These are phyloP conservation scores for Colletotrichum godetiae DNA, from an alignment of 2,329 filamentous ascomycete genomes.

Conservation along the genomic window DNA sequence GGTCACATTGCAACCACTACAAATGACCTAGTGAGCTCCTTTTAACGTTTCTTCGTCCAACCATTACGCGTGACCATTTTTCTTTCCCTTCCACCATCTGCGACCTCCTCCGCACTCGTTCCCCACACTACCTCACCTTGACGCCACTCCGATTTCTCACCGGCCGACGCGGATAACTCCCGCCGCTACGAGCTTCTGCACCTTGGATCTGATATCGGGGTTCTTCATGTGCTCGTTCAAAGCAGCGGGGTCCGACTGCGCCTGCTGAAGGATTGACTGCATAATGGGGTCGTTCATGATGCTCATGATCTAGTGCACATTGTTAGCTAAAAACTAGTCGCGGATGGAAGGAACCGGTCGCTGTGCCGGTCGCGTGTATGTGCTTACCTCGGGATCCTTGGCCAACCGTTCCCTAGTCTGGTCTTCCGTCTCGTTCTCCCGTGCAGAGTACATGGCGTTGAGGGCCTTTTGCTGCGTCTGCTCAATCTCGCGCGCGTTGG, in stretches of 20 bases:
- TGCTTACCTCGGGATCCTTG: conserved; percentile 86
- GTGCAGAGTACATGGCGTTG: conserved; percentile 87
- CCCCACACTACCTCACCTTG: not conserved
- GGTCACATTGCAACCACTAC: conserved; percentile 37
- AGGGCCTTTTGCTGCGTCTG: conserved; percentile 94
- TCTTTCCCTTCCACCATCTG: not conserved
- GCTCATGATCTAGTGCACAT: conserved; percentile 73
- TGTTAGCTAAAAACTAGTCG: not conserved
- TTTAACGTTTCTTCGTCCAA: conserved; percentile 35
- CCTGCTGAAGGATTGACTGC: conserved; percentile 97
- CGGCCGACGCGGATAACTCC: conserved; percentile 86
- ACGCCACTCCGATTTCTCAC: conserved; percentile 36
- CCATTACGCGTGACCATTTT: conserved; percentile 35
- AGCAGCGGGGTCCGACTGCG: conserved; percentile 90
- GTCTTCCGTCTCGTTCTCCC: conserved; percentile 95
- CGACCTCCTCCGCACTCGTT: not conserved
- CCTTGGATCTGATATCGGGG: conserved; percentile 83
- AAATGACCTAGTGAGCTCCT: conserved; percentile 29
- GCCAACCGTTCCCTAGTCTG: conserved; percentile 92
- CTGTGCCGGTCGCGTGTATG: not conserved
- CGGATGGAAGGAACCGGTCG: not conserved
- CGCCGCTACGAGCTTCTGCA: conserved; percentile 93
- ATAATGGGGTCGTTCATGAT: conserved; percentile 97
- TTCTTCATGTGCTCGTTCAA: conserved; percentile 99
- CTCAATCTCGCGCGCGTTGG: conserved; percentile 92